Conservation (phyloP, 768 basidiomycete genomes). For the Rhodotorula taiwanensis region DNA sequence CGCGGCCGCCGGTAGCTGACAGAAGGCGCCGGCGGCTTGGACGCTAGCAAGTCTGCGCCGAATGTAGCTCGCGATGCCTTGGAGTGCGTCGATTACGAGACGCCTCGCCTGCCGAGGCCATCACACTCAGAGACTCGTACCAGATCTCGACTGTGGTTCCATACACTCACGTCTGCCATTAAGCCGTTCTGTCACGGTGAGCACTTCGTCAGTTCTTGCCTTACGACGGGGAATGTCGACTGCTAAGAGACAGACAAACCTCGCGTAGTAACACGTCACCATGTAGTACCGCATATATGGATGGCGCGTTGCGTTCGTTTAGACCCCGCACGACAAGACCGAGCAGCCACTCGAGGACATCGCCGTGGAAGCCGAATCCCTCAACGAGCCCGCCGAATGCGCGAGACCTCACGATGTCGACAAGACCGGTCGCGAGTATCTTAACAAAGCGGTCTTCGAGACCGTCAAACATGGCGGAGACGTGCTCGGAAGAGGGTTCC, state of each 20-base stretch:
- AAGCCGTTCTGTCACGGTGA: conserved; percentile 47
- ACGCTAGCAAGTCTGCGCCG: conserved; percentile 69
- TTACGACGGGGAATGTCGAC: not conserved
- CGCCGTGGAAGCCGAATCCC: conserved; percentile 60
- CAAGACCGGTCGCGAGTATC: conserved; percentile 56
- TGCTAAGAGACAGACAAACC: conserved; percentile 46
- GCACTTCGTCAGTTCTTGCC: conserved; percentile 48
- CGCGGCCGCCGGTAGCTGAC: conserved; percentile 74
- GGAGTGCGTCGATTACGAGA: conserved; percentile 61
- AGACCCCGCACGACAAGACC: conserved; percentile 58
- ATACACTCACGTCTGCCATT: conserved; percentile 31
- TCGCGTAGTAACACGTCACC: conserved; percentile 44
- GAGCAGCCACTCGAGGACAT: conserved; percentile 67
- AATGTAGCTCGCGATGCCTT: conserved; percentile 66
- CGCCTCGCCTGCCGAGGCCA: conserved; percentile 54
- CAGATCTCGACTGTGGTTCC: conserved; percentile 39
- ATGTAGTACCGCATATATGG: conserved; percentile 56
- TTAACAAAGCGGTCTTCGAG: conserved; percentile 61
- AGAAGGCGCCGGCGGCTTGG: conserved; percentile 71
- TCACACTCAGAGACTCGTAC: conserved; percentile 58
- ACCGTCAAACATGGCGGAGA: conserved; percentile 60
- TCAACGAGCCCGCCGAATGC: conserved; percentile 74
- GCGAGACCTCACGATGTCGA: conserved; percentile 58
- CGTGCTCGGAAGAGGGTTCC: conserved; percentile 57
- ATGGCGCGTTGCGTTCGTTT: conserved; percentile 58